Conservation (phyloP, 148 eudicot genomes). For the Euryodendron excelsum region DNA sequence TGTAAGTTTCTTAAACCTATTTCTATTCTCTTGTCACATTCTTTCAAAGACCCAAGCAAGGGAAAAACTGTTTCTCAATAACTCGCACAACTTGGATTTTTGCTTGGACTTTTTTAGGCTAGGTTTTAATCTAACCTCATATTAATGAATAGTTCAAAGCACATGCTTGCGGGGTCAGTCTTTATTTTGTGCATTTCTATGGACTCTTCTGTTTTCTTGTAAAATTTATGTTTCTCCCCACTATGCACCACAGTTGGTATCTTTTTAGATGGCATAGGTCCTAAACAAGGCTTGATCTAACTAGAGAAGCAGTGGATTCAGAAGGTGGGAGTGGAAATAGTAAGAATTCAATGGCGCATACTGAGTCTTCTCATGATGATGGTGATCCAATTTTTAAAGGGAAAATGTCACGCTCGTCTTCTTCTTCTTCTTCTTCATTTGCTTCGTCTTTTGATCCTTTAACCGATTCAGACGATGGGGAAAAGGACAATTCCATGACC, state of each 20-base stretch:
- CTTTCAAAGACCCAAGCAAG: neutral
- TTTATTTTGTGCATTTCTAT: neutral
- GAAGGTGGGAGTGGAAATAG: constrained; percentile 8
- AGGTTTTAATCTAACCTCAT: neutral
- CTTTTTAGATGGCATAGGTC: constrained; percentile 15
- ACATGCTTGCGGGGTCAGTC: neutral
- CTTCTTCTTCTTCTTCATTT: constrained; percentile 24
- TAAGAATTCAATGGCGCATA: neutral
- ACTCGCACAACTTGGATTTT: neutral
- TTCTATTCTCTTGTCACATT: neutral
- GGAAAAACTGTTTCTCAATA: neutral
- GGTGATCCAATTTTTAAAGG: constrained; percentile 12
- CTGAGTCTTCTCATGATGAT: neutral
- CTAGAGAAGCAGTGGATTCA: constrained; percentile 16
- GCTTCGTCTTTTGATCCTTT: constrained; percentile 17
- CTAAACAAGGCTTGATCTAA: neutral
- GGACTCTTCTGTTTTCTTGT: neutral
- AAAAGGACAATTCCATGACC: constrained; percentile 10
- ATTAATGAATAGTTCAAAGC: neutral
- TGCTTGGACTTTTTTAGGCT: neutral
- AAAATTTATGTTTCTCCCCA: neutral
- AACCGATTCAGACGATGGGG: constrained; percentile 12
- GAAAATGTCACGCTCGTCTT: constrained; percentile 9
- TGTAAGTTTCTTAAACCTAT: neutral
- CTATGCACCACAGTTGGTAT: constrained; percentile 4